These are phyloP conservation scores for Rhizopogon roseolus DNA, from an alignment of 768 basidiomycete genomes.

Conservation along the genomic window DNA sequence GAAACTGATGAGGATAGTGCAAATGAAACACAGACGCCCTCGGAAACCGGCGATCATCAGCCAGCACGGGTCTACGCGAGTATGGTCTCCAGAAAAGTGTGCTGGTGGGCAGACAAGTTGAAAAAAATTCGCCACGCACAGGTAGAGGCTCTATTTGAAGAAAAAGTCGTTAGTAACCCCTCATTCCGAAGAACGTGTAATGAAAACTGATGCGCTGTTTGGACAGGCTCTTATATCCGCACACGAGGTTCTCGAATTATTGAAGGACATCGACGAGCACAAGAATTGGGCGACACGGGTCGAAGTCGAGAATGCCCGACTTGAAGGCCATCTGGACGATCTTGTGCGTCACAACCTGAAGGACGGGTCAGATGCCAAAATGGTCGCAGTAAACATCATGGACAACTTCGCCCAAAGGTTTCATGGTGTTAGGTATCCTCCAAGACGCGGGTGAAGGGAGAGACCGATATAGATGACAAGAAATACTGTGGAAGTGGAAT, in stretches of 20 bases:
- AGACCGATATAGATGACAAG: neutral
- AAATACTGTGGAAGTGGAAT: neutral
- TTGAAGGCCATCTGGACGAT: slow-evolving; percentile 5
- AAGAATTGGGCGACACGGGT: slow-evolving; percentile 16
- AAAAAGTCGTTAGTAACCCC: neutral
- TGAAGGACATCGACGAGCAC: slow-evolving; percentile 16
- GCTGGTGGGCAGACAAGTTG: slow-evolving; percentile 11
- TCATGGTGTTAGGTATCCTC: neutral
- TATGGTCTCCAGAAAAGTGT: slow-evolving; percentile 4
- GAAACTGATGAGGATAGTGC: neutral
- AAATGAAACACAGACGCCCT: too few species aligned
- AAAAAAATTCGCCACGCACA: neutral
- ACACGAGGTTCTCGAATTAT: slow-evolving; percentile 10
- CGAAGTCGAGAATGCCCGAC: slow-evolving; percentile 8
- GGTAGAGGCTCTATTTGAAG: neutral
- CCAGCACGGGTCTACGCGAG: neutral
- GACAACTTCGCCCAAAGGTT: slow-evolving; percentile 22
- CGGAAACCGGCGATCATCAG: neutral
- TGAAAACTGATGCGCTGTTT: neutral
- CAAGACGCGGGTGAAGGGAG: neutral
- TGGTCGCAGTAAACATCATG: slow-evolving; percentile 11
- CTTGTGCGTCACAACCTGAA: neutral
- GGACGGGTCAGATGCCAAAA: slow-evolving; percentile 6
- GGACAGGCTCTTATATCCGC: neutral
- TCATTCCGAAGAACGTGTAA: neutral